Evolutionary conservation across 192 early-diverging fungal species (phyloP).

Genomic region (Rhizophagus prolifer): DNA sequence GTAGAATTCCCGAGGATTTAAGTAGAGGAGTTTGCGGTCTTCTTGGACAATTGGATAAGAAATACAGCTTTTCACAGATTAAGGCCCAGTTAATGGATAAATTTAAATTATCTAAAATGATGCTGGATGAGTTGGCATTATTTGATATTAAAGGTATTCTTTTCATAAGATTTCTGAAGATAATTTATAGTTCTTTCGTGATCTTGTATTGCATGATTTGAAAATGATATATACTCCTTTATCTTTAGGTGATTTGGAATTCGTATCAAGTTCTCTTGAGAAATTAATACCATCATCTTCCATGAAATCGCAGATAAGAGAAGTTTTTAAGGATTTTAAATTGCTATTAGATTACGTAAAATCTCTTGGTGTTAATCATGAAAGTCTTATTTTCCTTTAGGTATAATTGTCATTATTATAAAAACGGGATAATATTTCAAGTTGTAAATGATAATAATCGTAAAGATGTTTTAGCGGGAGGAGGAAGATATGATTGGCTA

Average conservation of each 20-base stretch:
- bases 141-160: conserved; percentile 63
- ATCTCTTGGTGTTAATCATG: conserved; percentile 48
- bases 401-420: conserved; percentile 58
- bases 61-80: conserved; percentile 52
- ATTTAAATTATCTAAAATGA: conserved; percentile 54
- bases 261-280: conserved; percentile 45
- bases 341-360: conserved; percentile 42
- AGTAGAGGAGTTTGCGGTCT: conserved; percentile 55
- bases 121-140: conserved; percentile 62
- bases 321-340: conserved; percentile 42
- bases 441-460: conserved; percentile 48
- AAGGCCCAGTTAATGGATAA: conserved; percentile 62
- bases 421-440: conserved; percentile 59
- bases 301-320: conserved; percentile 43
- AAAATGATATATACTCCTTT: background rate
- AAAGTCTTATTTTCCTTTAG: conserved; percentile 17
- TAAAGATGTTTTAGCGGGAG: conserved; percentile 56
- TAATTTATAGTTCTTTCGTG: background rate
- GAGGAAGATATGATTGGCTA: conserved; percentile 55
- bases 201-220: no score
- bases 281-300: conserved; percentile 39
- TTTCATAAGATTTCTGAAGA: background rate
- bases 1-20: conserved; percentile 61
- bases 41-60: conserved; percentile 62
- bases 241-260: conserved; percentile 47